Conservation (phyloP, 257 asterid species). For the Misopates orontium region DNA sequence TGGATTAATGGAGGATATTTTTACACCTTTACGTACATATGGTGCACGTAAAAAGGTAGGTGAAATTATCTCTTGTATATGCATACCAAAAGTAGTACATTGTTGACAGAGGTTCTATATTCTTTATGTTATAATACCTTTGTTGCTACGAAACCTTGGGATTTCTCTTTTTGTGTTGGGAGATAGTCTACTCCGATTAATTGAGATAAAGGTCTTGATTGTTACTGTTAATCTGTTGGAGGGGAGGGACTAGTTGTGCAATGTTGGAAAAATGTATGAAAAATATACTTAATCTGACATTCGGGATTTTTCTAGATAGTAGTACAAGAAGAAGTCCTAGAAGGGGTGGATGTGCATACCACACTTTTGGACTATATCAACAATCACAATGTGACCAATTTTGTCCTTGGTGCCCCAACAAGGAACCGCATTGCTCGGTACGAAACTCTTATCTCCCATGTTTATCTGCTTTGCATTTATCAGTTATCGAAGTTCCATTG, state of each 20-base stretch:
- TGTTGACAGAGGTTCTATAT: too few species aligned
- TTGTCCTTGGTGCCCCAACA: slow-evolving; percentile 71
- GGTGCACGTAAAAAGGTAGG: slow-evolving; percentile 76
- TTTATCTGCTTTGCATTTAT: neutral
- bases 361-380: slow-evolving; percentile 60
- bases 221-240: too few species aligned
- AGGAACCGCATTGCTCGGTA: slow-evolving; percentile 47
- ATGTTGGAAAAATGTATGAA: neutral
- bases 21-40: slow-evolving; percentile 46
- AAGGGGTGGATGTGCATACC: slow-evolving; percentile 53
- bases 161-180: too few species aligned
- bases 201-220: too few species aligned
- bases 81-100: neutral
- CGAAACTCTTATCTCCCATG: neutral
- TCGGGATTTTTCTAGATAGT: slow-evolving; percentile 40
- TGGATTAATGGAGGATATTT: slow-evolving; percentile 42
- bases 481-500: neutral
- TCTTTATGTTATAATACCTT: too few species aligned
- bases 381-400: slow-evolving; percentile 39
- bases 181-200: too few species aligned
- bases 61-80: neutral
- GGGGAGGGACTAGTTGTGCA: too few species aligned
- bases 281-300: neutral
- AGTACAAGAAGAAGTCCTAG: slow-evolving; percentile 53
- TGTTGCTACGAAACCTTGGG: too few species aligned